These are phyloP conservation scores for Metschnikowia dekortorum DNA, from an alignment of 805 yeast genomes.

Conservation along the genomic window DNA sequence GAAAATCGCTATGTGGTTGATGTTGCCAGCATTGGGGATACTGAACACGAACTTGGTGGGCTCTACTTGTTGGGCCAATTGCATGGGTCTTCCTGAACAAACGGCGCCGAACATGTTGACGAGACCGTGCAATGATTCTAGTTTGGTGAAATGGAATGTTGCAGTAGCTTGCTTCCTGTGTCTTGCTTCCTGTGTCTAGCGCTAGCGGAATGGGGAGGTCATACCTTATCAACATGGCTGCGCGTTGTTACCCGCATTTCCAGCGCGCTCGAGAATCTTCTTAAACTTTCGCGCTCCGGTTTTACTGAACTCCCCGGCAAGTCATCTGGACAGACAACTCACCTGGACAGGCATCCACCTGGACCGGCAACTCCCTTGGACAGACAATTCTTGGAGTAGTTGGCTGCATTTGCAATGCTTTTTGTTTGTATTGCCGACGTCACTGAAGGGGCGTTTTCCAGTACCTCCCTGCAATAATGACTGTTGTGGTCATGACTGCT, in stretches of 20 bases:
- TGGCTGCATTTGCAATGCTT: no score
- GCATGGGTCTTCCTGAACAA: constrained; percentile 66
- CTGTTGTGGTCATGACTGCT: constrained; percentile 7
- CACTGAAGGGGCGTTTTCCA: no score
- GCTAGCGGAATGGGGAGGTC: neutral
- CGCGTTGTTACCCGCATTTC: constrained; percentile 7
- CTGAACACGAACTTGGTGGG: constrained; percentile 60
- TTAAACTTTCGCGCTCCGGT: constrained; percentile 1
- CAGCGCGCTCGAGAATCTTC: constrained; percentile 9
- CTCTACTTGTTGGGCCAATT: constrained; percentile 62
- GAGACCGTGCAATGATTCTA: no score
- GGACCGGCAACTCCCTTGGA: no score
- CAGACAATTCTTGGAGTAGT: no score
- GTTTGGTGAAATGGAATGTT: no score
- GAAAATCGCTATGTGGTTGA: constrained; percentile 80
- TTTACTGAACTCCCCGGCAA: neutral
- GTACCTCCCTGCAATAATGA: neutral
- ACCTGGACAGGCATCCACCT: no score
- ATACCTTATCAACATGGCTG: neutral
- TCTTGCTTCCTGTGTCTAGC: neutral
- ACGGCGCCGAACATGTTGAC: constrained; percentile 67
- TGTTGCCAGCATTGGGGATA: constrained; percentile 57
- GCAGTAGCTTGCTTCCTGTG: neutral
- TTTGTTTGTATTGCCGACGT: no score
- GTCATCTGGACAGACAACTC: no score